Conservation (phyloP, 164 flowering plant species). For the Kalanchoe fedtschenkoi region DNA sequence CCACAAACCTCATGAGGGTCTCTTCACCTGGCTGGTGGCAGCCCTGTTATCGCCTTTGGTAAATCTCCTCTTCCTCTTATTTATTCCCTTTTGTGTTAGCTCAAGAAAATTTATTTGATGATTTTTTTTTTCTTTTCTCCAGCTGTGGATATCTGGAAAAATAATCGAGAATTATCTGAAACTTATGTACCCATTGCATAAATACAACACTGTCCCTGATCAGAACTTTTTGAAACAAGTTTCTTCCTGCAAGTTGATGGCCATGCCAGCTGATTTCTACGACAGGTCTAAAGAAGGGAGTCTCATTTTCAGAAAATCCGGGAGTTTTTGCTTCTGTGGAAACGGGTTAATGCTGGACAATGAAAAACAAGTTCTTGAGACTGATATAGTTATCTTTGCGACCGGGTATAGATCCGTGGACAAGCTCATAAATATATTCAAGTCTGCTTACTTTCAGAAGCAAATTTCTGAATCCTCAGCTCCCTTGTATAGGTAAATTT, state of each 20-base stretch:
- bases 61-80: constrained; percentile 3
- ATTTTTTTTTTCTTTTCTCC: constrained; percentile 2
- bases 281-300: constrained; percentile 26
- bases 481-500: constrained; percentile 31
- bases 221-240: constrained; percentile 22
- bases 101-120: neutral
- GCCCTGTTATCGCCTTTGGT: constrained; percentile 30
- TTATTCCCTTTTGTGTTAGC: neutral
- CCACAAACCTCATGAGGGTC: constrained; percentile 20
- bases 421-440: constrained; percentile 30
- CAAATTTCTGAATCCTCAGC: constrained; percentile 19
- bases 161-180: constrained; percentile 25
- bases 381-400: constrained; percentile 39
- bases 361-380: constrained; percentile 9
- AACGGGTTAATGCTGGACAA: constrained; percentile 20
- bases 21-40: constrained; percentile 18
- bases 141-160: constrained; percentile 28
- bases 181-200: constrained; percentile 25
- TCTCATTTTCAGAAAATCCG: constrained; percentile 23
- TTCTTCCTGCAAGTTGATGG: constrained; percentile 16
- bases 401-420: constrained; percentile 34
- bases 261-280: constrained; percentile 22
- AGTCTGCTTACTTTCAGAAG: constrained; percentile 20
- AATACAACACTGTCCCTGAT: constrained; percentile 23
- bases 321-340: constrained; percentile 19